Conservation (phyloP, 2,329 filamentous ascomycete species). For the Ilyonectria destructans region DNA sequence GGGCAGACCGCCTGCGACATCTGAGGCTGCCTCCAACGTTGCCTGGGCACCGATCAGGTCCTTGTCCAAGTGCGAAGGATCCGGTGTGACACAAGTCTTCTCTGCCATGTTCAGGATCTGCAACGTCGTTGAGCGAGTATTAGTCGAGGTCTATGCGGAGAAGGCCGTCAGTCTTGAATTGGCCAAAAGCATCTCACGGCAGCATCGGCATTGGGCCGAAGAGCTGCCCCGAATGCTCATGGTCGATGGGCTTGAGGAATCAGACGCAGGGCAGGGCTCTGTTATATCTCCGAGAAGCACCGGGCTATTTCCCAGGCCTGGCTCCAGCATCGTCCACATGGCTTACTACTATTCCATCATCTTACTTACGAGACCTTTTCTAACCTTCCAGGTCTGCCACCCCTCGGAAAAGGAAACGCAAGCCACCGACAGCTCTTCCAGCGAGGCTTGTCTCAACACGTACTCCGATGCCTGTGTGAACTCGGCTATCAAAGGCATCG, state of each 20-base stretch:
- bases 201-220: conserved; percentile 18
- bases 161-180: conserved; percentile 19
- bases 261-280: conserved; percentile 4
- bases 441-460: background rate
- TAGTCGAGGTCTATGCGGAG: conserved; percentile 13
- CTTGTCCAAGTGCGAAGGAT: background rate
- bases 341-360: conserved; percentile 21
- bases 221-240: conserved; percentile 12
- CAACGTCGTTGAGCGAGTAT: conserved; percentile 15
- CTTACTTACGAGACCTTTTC: conserved; percentile 14
- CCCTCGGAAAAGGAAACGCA: background rate
- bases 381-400: conserved; percentile 12
- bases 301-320: background rate
- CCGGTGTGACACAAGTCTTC: conserved; percentile 7
- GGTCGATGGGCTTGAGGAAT: conserved; percentile 5
- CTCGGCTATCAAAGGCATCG: conserved; percentile 17
- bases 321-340: conserved; percentile 15
- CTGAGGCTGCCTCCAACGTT: conserved; percentile 14
- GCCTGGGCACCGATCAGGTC: conserved; percentile 9
- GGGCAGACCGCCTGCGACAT: conserved; percentile 11
- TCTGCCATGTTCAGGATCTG: conserved; percentile 24
- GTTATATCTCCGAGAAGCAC: background rate
- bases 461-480: conserved; percentile 17
- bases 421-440: conserved; percentile 2
- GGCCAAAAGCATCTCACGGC: conserved; percentile 13